Conservation (phyloP, 768 basidiomycete species). For the Lactarius pseudohatsudake region DNA sequence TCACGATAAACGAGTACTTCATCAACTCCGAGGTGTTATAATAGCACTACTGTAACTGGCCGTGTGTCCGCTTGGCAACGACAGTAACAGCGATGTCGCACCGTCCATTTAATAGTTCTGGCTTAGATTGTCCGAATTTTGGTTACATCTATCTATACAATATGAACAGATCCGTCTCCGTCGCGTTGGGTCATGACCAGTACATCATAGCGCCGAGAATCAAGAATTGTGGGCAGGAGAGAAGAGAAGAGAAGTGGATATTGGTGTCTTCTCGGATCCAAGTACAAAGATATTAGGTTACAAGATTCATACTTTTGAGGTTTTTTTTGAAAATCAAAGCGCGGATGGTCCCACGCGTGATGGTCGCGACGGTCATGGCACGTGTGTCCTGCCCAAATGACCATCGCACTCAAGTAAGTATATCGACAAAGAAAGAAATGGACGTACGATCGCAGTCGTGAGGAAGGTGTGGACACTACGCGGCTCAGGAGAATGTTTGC, state of each 20-base stretch:
- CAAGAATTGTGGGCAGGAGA: background rate
- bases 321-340: background rate
- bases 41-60: background rate
- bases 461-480: conserved; percentile 18
- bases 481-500: conserved; percentile 26
- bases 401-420: background rate
- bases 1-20: background rate
- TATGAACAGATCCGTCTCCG: background rate
- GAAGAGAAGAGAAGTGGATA: background rate
- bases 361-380: conserved; percentile 1
- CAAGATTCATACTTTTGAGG: background rate
- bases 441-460: conserved; percentile 27
- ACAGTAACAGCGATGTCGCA: too few relatives aligned
- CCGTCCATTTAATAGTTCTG: background rate
- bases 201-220: background rate
- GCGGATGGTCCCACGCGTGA: conserved; percentile 4
- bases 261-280: too few relatives aligned
- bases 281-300: background rate
- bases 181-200: background rate
- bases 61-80: too few relatives aligned
- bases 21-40: background rate
- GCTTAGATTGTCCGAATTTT: background rate
- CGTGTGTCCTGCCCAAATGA: conserved; percentile 13
- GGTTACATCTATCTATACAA: background rate
- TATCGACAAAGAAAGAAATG: background rate